phyloP scores from a whole-genome alignment of 371 early-diverging fungal species.

The Mucor piriformis region DNA sequence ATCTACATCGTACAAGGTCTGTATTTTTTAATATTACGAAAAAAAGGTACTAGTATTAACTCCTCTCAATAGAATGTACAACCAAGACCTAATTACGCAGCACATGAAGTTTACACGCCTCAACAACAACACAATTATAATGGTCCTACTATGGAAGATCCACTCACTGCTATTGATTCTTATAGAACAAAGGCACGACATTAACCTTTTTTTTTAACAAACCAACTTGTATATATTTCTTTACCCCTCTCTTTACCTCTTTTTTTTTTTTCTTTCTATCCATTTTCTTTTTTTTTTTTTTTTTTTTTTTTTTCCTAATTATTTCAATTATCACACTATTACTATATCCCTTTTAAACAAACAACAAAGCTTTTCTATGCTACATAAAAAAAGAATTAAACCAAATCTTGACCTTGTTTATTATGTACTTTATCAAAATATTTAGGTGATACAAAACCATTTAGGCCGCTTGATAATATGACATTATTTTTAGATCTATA shows the following conservation, averaged over 20 bases:
- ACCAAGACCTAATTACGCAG: background rate
- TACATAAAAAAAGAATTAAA: no score
- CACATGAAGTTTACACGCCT: constrained; percentile 10
- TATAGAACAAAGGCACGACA: constrained; percentile 18
- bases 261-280: background rate
- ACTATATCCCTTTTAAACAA: no score
- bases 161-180: constrained; percentile 29
- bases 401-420: constrained; percentile 19
- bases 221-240: no score
- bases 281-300: background rate
- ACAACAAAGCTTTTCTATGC: no score
- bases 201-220: background rate
- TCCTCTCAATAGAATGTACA: constrained; percentile 1
- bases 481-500: constrained; percentile 78
- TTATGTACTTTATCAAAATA: constrained; percentile 68
- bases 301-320: background rate
- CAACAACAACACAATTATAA: background rate
- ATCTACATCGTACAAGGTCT: constrained; percentile 23
- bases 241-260: no score
- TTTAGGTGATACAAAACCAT: constrained; percentile 61
- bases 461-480: constrained; percentile 69
- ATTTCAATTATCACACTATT: no score
- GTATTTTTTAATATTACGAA: background rate
- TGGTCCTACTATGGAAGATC: constrained; percentile 35
- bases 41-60: background rate